These are phyloP conservation scores for Juglanconis oblonga DNA, from an alignment of 2,329 filamentous ascomycete species.

Conservation along the genomic window DNA sequence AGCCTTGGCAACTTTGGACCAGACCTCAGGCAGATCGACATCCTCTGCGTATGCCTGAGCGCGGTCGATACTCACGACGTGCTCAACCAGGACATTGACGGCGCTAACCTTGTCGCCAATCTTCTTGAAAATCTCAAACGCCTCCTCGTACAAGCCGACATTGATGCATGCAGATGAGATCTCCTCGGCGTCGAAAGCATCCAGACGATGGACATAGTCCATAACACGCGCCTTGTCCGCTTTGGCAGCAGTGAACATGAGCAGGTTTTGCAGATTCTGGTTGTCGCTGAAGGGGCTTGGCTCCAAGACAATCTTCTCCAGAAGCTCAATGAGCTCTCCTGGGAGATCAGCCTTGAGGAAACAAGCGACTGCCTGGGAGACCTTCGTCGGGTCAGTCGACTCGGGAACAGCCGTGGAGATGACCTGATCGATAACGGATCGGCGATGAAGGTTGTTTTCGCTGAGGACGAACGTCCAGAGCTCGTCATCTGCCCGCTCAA, in stretches of 20 bases:
- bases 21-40: constrained; percentile 90
- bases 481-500: constrained; percentile 85
- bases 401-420: constrained; percentile 93
- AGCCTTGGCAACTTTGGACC: constrained; percentile 97
- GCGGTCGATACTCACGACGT: constrained; percentile 96
- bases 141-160: constrained; percentile 92
- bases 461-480: constrained; percentile 94
- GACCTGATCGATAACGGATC: constrained; percentile 93
- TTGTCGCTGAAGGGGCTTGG: constrained; percentile 99
- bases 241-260: constrained; percentile 95
- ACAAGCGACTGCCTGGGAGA: constrained; percentile 88
- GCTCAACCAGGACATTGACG: constrained; percentile 87
- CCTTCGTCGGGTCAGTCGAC: constrained; percentile 88
- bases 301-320: constrained; percentile 99
- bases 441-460: constrained; percentile 91
- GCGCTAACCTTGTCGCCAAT: constrained; percentile 83
- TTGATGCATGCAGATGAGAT: constrained; percentile 92
- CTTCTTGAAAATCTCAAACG: constrained; percentile 99
- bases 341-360: constrained; percentile 91
- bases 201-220: constrained; percentile 91
- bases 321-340: constrained; percentile 89
- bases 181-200: constrained; percentile 86
- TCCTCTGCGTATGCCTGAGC: constrained; percentile 94
- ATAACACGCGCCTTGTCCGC: constrained; percentile 93
- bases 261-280: constrained; percentile 88